Evolutionary conservation across 441 rosid species (phyloP).

Genomic region (Corymbia citriodora): DNA sequence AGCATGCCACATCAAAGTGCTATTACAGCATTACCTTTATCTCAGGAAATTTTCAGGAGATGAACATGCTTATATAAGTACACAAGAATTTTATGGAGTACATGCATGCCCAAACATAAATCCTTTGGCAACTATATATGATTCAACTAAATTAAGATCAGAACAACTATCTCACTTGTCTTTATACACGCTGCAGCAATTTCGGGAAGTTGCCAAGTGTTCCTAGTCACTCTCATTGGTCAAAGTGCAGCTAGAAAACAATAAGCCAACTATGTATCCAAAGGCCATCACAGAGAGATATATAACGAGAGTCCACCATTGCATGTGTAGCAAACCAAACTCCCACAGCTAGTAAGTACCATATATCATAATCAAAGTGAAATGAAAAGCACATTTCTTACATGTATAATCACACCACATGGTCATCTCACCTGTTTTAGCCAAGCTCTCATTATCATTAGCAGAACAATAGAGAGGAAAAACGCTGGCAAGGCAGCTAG

Average conservation of each 20-base stretch:
- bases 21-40: not conserved
- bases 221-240: not conserved
- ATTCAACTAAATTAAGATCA: not conserved
- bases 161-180: not conserved
- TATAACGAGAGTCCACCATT: not conserved
- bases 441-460: slow-evolving; percentile 69
- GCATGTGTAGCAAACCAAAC: not conserved
- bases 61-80: not conserved
- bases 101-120: not conserved
- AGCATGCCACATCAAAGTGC: not conserved
- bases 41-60: not conserved
- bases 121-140: not conserved
- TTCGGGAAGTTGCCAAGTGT: not conserved
- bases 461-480: slow-evolving; percentile 59
- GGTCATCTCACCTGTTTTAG: slow-evolving; percentile 46
- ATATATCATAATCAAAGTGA: slow-evolving; percentile 5
- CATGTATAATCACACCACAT: not conserved
- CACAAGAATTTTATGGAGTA: not conserved
- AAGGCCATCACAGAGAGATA: not conserved
- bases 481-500: slow-evolving; percentile 96
- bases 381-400: not conserved
- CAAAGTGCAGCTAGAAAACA: not conserved
- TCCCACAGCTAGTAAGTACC: not conserved
- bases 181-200: not conserved
- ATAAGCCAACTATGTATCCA: not conserved